Conservation (phyloP, 345 rosid species). For the Eucalyptus shirleyi region DNA sequence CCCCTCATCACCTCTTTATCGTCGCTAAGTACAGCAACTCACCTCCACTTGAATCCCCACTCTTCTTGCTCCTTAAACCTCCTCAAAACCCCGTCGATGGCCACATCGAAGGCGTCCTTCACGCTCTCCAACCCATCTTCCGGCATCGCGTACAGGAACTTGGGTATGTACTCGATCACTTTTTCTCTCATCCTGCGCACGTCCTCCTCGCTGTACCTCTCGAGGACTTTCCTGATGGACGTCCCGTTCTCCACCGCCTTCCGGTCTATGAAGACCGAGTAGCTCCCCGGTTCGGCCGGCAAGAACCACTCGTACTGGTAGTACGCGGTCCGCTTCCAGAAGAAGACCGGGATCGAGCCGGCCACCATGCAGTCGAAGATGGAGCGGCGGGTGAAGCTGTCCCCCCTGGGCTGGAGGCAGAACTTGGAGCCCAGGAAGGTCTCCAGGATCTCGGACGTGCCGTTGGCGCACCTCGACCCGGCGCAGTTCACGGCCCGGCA, state of each 20-base stretch:
- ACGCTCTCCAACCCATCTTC: slow-evolving; percentile 45
- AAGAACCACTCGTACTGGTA: slow-evolving; percentile 90
- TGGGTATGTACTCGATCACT: slow-evolving; percentile 68
- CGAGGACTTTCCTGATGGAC: slow-evolving; percentile 48
- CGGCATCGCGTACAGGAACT: slow-evolving; percentile 53
- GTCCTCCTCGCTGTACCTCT: slow-evolving; percentile 46
- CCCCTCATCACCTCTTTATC: not conserved
- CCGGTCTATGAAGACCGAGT: slow-evolving; percentile 80
- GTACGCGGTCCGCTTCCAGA: slow-evolving; percentile 87
- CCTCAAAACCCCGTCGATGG: slow-evolving; percentile 70
- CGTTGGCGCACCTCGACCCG: slow-evolving; percentile 52
- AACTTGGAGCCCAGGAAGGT: slow-evolving; percentile 73
- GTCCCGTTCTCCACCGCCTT: slow-evolving; percentile 62
- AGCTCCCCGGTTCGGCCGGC: slow-evolving; percentile 52
- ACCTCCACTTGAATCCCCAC: slow-evolving; percentile 60
- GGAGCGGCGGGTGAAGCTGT: slow-evolving; percentile 88
- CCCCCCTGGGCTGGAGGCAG: slow-evolving; percentile 91
- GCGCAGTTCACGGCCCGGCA: slow-evolving; percentile 64
- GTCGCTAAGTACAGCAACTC: not conserved
- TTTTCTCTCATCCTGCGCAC: slow-evolving; percentile 63
- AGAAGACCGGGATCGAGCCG: slow-evolving; percentile 92
- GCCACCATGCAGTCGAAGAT: slow-evolving; percentile 95
- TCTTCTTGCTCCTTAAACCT: slow-evolving; percentile 69
- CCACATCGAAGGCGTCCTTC: slow-evolving; percentile 86
- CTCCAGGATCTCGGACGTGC: slow-evolving; percentile 60